Conservation (phyloP, 331 rosid species). For the Cydonia oblonga region DNA sequence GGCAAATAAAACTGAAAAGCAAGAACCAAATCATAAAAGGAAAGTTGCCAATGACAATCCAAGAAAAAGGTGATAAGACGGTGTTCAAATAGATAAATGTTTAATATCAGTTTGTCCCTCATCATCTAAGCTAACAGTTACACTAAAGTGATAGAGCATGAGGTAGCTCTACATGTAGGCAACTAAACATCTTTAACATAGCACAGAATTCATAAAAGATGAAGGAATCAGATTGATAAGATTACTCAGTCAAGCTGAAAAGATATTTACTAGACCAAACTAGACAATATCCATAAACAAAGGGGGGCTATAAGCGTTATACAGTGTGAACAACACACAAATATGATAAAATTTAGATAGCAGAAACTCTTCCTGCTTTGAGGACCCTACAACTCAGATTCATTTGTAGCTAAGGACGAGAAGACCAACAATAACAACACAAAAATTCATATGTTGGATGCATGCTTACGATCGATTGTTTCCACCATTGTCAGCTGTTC, state of each 20-base stretch:
- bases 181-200: neutral
- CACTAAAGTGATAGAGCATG: neutral
- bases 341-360: too few species aligned
- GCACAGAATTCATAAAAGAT: neutral
- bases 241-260: neutral
- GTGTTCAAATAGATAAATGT: neutral
- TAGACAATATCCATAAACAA: too few species aligned
- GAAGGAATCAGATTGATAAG: neutral
- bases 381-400: neutral
- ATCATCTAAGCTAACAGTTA: neutral
- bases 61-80: neutral
- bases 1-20: constrained; percentile 64
- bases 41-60: neutral
- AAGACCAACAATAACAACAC: neutral
- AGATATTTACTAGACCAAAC: neutral
- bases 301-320: too few species aligned
- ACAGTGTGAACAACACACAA: too few species aligned
- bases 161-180: neutral
- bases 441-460: neutral
- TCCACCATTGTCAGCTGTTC: constrained; percentile 66
- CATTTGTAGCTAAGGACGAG: neutral
- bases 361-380: too few species aligned
- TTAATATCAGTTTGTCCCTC: neutral
- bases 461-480: constrained; percentile 65
- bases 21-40: neutral